Percentiles rank a stretch among this genome's conserved stretches.
Conservation (phyloP, 441 rosid genomes). For the Gossypium schwendimanii region DNA sequence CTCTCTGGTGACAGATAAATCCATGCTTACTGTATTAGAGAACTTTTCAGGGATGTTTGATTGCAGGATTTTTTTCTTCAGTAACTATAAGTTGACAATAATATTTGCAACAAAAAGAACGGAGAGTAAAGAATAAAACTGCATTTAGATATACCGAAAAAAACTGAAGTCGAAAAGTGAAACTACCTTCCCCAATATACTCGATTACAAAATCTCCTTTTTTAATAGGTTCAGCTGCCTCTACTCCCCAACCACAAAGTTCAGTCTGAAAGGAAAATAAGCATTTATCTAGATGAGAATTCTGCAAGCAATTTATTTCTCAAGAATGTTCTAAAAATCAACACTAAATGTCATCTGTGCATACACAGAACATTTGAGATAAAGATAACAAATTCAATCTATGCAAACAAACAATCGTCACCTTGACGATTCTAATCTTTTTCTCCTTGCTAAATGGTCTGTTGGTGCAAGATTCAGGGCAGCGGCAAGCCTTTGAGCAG, state of each 20-base stretch:
- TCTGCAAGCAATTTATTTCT: background rate
- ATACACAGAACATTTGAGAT: background rate
- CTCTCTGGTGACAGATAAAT: background rate
- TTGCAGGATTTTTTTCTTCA: background rate
- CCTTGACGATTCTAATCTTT: conserved; percentile 77
- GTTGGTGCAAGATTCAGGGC: conserved; percentile 77
- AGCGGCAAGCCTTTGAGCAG: conserved; percentile 82
- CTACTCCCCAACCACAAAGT: conserved; percentile 96
- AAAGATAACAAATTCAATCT: background rate
- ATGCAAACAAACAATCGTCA: conserved; percentile 12
- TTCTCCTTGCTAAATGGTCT: conserved; percentile 92
- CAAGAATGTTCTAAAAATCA: background rate
- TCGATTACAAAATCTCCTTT: conserved; percentile 79
- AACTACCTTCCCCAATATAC: conserved; percentile 92
- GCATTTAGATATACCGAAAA: background rate
- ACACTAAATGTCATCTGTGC: background rate
- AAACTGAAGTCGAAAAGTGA: background rate
- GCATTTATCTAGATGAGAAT: conserved; percentile 7
- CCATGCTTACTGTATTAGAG: background rate
- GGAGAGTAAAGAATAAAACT: background rate
- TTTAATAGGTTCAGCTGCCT: conserved; percentile 66
- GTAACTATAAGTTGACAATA: background rate
- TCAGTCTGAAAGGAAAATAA: conserved; percentile 53
- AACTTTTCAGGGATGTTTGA: background rate
- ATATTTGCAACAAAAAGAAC: no score